These are phyloP conservation scores for Colletotrichum euphorbiae DNA, from an alignment of 2,329 filamentous ascomycete species.

Conservation along the genomic window DNA sequence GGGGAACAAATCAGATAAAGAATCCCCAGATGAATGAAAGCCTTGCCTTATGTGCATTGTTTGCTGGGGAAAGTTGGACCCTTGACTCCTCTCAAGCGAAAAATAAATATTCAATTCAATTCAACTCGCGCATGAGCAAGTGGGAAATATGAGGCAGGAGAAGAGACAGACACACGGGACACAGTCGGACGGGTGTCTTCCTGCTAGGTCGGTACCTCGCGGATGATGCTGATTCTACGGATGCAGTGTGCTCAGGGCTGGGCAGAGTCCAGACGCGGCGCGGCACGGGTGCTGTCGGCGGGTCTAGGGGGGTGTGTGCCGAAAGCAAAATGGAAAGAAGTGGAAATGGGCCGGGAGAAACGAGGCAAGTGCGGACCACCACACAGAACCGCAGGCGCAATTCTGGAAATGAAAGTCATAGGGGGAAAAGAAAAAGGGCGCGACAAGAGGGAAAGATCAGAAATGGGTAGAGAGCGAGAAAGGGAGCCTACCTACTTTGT, in stretches of 20 bases:
- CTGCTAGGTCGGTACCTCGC: no score
- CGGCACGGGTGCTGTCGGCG: constrained; percentile 1
- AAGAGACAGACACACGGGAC: no score
- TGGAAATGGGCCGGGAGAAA: constrained; percentile 22
- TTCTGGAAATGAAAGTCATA: constrained; percentile 1
- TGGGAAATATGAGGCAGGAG: no score
- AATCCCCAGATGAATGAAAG: not conserved
- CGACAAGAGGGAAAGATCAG: no score
- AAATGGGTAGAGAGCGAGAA: not conserved
- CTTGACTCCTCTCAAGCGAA: no score
- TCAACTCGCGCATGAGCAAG: no score
- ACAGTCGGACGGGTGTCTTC: no score
- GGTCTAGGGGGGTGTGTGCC: constrained; percentile 12
- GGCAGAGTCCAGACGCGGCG: constrained; percentile 10
- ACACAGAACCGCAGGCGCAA: not conserved
- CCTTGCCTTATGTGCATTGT: no score
- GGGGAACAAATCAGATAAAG: not conserved
- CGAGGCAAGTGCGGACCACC: constrained; percentile 12
- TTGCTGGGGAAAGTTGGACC: no score
- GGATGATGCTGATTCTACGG: no score
- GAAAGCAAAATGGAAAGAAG: not conserved
- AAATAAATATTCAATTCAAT: no score
- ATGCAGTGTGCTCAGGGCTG: not conserved
- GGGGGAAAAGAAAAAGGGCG: no score
- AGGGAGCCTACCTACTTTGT: not conserved